Conservation (phyloP, 2,329 filamentous ascomycete genomes). For the Dendryphion nanum region DNA sequence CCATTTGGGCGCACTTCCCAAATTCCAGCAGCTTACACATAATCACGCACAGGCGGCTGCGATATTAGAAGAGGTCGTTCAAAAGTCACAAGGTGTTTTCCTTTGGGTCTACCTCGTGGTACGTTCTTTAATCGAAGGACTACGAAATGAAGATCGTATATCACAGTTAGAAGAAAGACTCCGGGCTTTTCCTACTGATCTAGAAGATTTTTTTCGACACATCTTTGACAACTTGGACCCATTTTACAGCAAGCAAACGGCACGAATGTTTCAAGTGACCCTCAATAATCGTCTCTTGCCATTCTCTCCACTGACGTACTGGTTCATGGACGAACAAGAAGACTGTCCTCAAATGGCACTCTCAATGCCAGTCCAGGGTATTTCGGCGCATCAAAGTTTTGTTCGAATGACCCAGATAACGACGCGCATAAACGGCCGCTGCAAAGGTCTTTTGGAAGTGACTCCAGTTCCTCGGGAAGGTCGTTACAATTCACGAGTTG, state of each 20-base stretch:
- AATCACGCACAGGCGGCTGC: not conserved
- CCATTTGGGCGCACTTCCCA: not conserved
- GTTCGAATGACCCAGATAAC: too few relatives aligned
- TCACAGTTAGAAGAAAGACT: slow-evolving; percentile 3
- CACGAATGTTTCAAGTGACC: slow-evolving; percentile 3
- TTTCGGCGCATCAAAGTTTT: too few relatives aligned
- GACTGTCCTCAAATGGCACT: slow-evolving; percentile 3
- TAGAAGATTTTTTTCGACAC: slow-evolving; percentile 8
- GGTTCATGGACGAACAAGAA: slow-evolving; percentile 7
- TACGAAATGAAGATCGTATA: slow-evolving; percentile 2
- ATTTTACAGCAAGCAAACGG: not conserved
- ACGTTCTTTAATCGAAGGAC: slow-evolving; percentile 2
- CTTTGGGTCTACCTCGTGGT: slow-evolving; percentile 11
- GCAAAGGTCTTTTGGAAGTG: slow-evolving; percentile 1
- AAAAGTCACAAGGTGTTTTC: slow-evolving; percentile 8
- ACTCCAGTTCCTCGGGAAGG: not conserved
- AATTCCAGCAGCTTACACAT: not conserved
- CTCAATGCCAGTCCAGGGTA: not conserved
- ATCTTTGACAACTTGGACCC: slow-evolving; percentile 1
- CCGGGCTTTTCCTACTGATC: slow-evolving; percentile 3
- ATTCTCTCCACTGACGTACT: slow-evolving; percentile 4
- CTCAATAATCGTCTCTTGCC: not conserved
- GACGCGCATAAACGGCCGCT: not conserved
- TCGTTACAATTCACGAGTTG: not conserved
- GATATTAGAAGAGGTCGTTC: slow-evolving; percentile 1